Base-by-base conservation (phyloP, 2,329 filamentous ascomycete species). In the Xylariaceae sp. region DNA sequence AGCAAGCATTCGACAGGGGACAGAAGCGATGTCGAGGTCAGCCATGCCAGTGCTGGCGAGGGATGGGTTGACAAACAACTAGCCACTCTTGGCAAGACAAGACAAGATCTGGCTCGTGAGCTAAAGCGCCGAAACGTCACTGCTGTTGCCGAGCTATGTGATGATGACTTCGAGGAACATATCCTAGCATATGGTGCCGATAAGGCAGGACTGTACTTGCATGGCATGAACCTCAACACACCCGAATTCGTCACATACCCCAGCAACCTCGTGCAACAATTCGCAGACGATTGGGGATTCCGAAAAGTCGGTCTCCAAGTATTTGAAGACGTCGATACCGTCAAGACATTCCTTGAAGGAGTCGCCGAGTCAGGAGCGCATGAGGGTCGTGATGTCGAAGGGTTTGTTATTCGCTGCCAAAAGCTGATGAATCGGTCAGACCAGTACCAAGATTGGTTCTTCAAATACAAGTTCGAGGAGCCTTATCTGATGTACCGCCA, bases 391-490 rank as follows among this genome's bases (percentile, higher is more conserved):
- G 92, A 97, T 56, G 92, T 95, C 0, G 93, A 98, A 67, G 93
- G 93, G 4, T 98, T 98, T 58, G 93, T 98, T 46, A 86, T 98
- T 56, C 85, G 93, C 45, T 97, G 93, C 77, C 88, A 82, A 70
- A 82, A 73, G 73, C 71, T 75, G 14, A 61, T 67, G n/a, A 67
- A 81, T 22, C 71, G 72, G 0, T 69, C 12, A 4, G 27, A 67
- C 1, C 63, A 65, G 12, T 93, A 83, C 64, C 71, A 79, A n/a
- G 91, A 98, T 65, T 98, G 93, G 93, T 98, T 98, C 69, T 98
- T 98, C 83, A 98, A 98, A 69, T 98, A 91, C 79, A 98, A 98
- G 71, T 98, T 98, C 49, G 93, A 98, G 62, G 93, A 98, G 69
- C 93, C 93, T 1, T 98, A 98, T 64, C 73, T 98, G 49, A 94